These are phyloP conservation scores for Peterozyma toletana DNA, from an alignment of 805 yeast species.

Conservation along the genomic window DNA sequence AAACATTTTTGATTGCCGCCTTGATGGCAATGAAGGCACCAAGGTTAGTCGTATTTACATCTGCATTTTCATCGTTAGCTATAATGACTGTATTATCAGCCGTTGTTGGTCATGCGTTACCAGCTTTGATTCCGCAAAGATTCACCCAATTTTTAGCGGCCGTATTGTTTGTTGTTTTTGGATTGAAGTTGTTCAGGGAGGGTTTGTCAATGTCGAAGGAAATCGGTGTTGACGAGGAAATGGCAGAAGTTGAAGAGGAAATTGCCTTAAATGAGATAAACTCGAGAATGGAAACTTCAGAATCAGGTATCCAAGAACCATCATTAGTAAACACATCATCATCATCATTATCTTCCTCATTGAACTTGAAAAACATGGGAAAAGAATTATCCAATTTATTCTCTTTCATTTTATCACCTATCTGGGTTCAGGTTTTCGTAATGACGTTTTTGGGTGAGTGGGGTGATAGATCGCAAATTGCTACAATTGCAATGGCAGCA, in stretches of 20 bases:
- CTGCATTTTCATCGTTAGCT: conserved; percentile 79
- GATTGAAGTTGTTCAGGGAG: conserved; percentile 67
- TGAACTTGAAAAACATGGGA: conserved; percentile 1
- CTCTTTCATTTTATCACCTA: conserved; percentile 67
- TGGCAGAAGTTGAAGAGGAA: conserved; percentile 96
- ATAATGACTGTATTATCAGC: conserved; percentile 92
- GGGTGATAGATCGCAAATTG: conserved; percentile 98
- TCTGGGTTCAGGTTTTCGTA: conserved; percentile 88
- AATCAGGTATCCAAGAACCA: conserved; percentile 34
- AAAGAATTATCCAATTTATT: conserved; percentile 46
- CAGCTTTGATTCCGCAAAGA: conserved; percentile 72
- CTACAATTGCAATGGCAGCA: conserved; percentile 98
- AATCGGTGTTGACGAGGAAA: conserved; percentile 87
- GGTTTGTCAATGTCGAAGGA: conserved; percentile 77
- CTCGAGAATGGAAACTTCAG: conserved; percentile 45
- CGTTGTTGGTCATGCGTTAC: conserved; percentile 84
- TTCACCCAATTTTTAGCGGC: conserved; percentile 81
- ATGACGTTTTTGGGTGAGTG: conserved; percentile 98
- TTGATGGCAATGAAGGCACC: conserved; percentile 96
- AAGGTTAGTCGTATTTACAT: conserved; percentile 74
- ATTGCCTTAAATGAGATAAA: conserved; percentile 58
- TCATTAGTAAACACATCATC: conserved; percentile 5
- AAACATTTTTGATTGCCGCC: conserved; percentile 94
- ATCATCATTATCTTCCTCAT: not conserved
- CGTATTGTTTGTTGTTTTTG: conserved; percentile 73